Evolutionary conservation across 2,329 filamentous ascomycete species (phyloP), one percentile per base, ranked within the genome.

Genomic region (Coniochaeta pulveracea): DNA sequence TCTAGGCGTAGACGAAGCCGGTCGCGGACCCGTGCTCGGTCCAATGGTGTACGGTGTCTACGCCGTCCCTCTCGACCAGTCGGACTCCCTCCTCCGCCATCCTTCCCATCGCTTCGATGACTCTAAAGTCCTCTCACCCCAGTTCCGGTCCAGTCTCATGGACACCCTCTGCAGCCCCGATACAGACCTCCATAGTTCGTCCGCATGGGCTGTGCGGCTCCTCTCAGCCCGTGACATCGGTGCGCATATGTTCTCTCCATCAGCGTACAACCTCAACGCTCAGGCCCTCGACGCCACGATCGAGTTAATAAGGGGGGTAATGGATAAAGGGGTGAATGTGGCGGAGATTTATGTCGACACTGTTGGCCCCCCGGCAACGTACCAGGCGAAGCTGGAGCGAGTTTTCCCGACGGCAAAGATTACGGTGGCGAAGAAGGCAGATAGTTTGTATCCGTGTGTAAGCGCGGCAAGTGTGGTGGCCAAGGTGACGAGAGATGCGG

Each of bases 241-340:
- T 25, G 72, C 85, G 6, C 72, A 74, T 47, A 93, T 93, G 84
- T 64, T 91, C 47, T 68, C 71, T 8, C 70, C 76, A 3, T 62
- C 64, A 7, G 54, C 64, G 4, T 93, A 95, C 61, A 98, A 98
- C 54, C 73, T 98, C 43, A 98, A 98, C 53, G 85, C 86, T 4
- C 91, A 98, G 57, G 89, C 89, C 12, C 81, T 91, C 75, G 88
- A 94, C 55, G 84, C 89, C 4, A 96, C 89, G 0, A 75, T 93
- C 16, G 72, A 73, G 24, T 66, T 98, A 34, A 89, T 96, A 48
- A 66, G 75, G 35, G 77, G 76, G 22, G 82, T 94, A 4, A 69
- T 91, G 22, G 76, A 74, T 7, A 66, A 69, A 14, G 84, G 85
- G 22, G 82, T 96, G 40, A 86, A 93, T 53, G 66, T 96, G 4